A percentile compares a stretch with the other conserved stretches of the same genome.
Evolutionary conservation across 805 yeast species (phyloP).

Genomic region (Isabelozyma pseudorhagii): DNA sequence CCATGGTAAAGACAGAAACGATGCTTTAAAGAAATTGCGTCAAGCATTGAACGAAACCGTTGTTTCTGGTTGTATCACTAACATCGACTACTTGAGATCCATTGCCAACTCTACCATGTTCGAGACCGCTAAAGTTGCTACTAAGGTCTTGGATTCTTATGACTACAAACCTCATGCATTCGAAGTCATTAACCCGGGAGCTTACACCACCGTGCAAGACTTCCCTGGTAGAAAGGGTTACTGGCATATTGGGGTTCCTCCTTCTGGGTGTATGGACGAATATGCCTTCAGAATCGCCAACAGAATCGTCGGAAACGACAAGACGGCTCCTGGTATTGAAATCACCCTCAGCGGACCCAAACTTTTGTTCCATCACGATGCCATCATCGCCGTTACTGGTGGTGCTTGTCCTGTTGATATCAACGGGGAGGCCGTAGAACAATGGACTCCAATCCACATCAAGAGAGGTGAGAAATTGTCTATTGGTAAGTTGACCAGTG

Average conservation of each 20-base stretch:
- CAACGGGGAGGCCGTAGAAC: constrained; percentile 53
- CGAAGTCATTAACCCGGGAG: constrained; percentile 67
- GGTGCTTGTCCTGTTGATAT: constrained; percentile 69
- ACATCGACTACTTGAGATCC: constrained; percentile 83
- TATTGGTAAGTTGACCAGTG: constrained; percentile 78
- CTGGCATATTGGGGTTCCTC: constrained; percentile 96
- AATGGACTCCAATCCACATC: constrained; percentile 72
- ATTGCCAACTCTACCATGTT: constrained; percentile 85
- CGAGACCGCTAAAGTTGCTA: constrained; percentile 76
- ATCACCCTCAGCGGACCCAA: constrained; percentile 86
- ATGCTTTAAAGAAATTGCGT: constrained; percentile 74
- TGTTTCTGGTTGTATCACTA: constrained; percentile 84
- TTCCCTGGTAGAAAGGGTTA: constrained; percentile 90
- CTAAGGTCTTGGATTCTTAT: constrained; percentile 81
- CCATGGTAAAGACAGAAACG: constrained; percentile 84
- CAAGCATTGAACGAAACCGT: constrained; percentile 83
- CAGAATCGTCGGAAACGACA: constrained; percentile 83
- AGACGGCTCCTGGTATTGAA: constrained; percentile 84
- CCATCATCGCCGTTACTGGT: constrained; percentile 82
- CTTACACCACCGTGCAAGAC: constrained; percentile 95
- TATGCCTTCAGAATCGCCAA: constrained; percentile 89
- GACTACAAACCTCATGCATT: constrained; percentile 79
- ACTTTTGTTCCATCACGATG: constrained; percentile 75
- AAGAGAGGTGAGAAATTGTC: constrained; percentile 72
- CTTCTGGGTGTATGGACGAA: constrained; percentile 97